A percentile compares a stretch with the other conserved stretches of the same genome.
Conservation (phyloP, 2,329 filamentous ascomycete species). For the Alternaria dauci region DNA sequence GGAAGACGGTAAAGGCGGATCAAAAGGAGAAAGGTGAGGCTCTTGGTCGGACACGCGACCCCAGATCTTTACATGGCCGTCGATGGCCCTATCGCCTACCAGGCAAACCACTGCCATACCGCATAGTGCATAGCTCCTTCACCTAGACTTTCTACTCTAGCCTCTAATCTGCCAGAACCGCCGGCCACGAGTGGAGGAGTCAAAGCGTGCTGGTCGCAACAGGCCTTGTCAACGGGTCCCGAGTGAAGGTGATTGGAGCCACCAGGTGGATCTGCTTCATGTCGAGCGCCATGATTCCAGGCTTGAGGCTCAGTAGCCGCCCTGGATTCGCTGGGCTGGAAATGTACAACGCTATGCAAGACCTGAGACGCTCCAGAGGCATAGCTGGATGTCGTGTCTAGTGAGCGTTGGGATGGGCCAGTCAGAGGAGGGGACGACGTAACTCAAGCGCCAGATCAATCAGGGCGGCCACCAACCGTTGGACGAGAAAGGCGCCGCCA, state of each 20-base stretch:
- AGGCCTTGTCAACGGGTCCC: slow-evolving; percentile 31
- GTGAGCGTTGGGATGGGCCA: slow-evolving; percentile 37
- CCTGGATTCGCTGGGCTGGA: slow-evolving; percentile 47
- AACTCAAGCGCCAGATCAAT: slow-evolving; percentile 35
- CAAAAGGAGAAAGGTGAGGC: slow-evolving; percentile 29
- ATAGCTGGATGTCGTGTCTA: slow-evolving; percentile 41
- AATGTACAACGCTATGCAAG: slow-evolving; percentile 45
- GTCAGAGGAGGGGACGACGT: slow-evolving; percentile 31
- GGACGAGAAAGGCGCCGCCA: slow-evolving; percentile 16
- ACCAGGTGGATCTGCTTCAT: slow-evolving; percentile 34
- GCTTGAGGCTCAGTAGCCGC: slow-evolving; percentile 47
- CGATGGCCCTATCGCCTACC: slow-evolving; percentile 31
- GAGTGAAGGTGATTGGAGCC: slow-evolving; percentile 46
- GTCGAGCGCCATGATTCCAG: slow-evolving; percentile 45
- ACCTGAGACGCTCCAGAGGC: slow-evolving; percentile 49
- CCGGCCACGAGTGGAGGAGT: slow-evolving; percentile 37
- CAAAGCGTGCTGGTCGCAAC: slow-evolving; percentile 35
- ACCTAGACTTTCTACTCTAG: slow-evolving; percentile 19
- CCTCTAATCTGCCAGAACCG: slow-evolving; percentile 39
- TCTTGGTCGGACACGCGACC: slow-evolving; percentile 38
- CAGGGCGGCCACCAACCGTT: slow-evolving; percentile 34
- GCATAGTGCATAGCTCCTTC: slow-evolving; percentile 36
- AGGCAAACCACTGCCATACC: slow-evolving; percentile 34
- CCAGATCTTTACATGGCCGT: slow-evolving; percentile 32
- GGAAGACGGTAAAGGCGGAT: slow-evolving; percentile 19